Base-by-base conservation (phyloP, 164 flowering plant genomes). In the Piper betle region DNA sequence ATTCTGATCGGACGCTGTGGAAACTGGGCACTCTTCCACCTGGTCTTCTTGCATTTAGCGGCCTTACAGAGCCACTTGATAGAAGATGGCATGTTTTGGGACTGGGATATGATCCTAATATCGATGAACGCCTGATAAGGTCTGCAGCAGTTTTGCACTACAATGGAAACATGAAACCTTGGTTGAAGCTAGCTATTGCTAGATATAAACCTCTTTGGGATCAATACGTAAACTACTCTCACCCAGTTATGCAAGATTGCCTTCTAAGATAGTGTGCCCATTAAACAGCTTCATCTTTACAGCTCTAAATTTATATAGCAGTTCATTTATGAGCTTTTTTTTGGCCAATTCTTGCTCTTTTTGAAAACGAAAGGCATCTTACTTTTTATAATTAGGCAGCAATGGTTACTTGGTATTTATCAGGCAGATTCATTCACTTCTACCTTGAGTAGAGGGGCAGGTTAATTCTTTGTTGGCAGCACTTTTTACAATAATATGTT, bases 81-180 rank as follows among this genome's bases (percentile, higher is more conserved):
- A 77, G 88, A 58, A 83, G 93, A 81, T 88, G 96, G 96, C 96
- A 88, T 66, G 91, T 86, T 19, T 66, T 88, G 57, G 96, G 93
- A 39, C 73, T 88, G 66, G 93, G 96, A 8, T 86, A 76, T 62
- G 89, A 84, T 67, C 55, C 76, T 48, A 81, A 80, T 64, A 78
- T 86, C 18, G 96, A 86, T 69, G 71, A 78, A 64, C 87, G 91
- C 17, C 70, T 86, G 60, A 88, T 86, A 13, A 91, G 86, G 63
- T 83, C 77, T 64, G 96, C 86, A 12, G 91, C 93, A 33, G 93
- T 88, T 11, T 58, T 86, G 69, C 96, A 88, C 75, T 86, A 72
- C 55, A 88, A 83, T 62, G 93, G 96, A 52, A 83, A 84, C 69
- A 79, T 86, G 89, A 88, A 88, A 74, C 96, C 96, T 18, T 88